Evolutionary conservation across 768 basidiomycete species (phyloP).

Genomic region (Mycena filopes): DNA sequence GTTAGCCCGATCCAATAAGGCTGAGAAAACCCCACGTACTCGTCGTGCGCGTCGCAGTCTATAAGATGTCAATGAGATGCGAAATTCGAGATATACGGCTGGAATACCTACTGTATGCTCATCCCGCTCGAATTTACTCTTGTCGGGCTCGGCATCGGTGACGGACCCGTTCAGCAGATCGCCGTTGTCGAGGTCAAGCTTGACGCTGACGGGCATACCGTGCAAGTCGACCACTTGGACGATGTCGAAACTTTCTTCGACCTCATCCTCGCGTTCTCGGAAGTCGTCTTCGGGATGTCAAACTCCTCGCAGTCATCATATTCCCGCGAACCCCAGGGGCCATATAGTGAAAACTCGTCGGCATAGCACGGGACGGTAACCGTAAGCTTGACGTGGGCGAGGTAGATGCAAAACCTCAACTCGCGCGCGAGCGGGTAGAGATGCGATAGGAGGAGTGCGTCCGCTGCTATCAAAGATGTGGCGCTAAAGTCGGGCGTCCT

Average conservation of each 20-base stretch:
- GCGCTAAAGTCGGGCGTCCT: not conserved
- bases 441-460: not conserved
- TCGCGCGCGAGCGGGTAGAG: not conserved
- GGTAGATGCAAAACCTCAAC: not conserved
- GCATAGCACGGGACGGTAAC: not conserved
- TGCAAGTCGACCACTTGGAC: conserved; percentile 13
- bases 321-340: too few species aligned
- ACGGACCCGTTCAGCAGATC: conserved; percentile 22
- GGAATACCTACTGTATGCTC: conserved; percentile 17
- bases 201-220: conserved; percentile 14
- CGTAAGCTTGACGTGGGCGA: not conserved
- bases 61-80: not conserved
- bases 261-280: conserved; percentile 2
- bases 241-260: not conserved
- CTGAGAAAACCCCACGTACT: not conserved
- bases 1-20: too few species aligned
- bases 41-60: conserved; percentile 11
- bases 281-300: conserved; percentile 20
- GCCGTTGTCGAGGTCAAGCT: not conserved
- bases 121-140: not conserved
- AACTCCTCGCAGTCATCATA: conserved; percentile 12
- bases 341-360: too few species aligned
- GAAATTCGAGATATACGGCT: not conserved
- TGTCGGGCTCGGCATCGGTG: conserved; percentile 11
- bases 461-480: not conserved